Base-by-base conservation (phyloP, 2,329 filamentous ascomycete genomes). In the Cryoendolithus antarcticus region DNA sequence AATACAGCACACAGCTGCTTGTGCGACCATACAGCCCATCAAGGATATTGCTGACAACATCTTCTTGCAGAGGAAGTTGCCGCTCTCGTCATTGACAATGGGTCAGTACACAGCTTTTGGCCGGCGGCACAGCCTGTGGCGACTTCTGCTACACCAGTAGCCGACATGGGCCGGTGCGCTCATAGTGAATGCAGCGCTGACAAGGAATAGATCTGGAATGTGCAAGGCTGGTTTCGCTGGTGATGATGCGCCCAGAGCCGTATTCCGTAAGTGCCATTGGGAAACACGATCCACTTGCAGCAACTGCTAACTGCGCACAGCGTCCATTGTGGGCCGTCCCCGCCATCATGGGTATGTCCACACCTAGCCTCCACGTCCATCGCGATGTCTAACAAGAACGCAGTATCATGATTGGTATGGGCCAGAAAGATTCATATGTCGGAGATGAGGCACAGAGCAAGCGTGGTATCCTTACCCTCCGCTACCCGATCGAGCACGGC, bases 341-440 rank as follows among this genome's bases (percentile, higher is more conserved):
- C 91, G 91, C 74, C 91, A 98, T 69, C 91, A 96, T 91, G 91
- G 88, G 88, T 95, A 86, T 80, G 48, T 46, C 40, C 44, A 40
- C 10, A 41, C 38, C 48, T 21, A 21, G 19, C 51, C 44, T 41
- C 34, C 37, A 38, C 39, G 45, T 41, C 32, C 36, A 35, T 42
- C 41, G 41, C 43, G 8, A 50, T 42, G 31, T 63, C 65, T 69
- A 54, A 69, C 56, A 52, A 49, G 46, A 56, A 56, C 48, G 49
- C 61, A 94, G 89, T 80, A 96, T 98, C 77, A 98, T 98, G 91
- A 96, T 98, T 69, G 91, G 91, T 80, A 98, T 98, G 91, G 91
- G 91, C 61, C 91, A 96, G 75, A 98, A 98, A 77, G 91, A 98
- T 79, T 96, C 91, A 50, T 98, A 98, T 66, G 91, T 98, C 60